Conservation (phyloP, 805 yeast genomes). For the Sungouiozyma ichnusensis region DNA sequence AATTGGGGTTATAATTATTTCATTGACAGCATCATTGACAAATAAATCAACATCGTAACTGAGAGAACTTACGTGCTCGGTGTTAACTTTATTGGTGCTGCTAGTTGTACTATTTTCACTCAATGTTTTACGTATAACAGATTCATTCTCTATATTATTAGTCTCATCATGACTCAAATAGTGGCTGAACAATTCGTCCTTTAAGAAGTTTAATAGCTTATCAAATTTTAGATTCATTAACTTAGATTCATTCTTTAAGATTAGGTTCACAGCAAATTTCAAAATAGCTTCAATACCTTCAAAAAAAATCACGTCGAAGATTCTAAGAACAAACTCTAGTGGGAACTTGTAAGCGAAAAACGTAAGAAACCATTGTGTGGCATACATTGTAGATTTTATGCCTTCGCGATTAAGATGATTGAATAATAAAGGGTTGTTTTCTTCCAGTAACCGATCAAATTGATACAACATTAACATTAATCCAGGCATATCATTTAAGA, state of each 20-base stretch:
- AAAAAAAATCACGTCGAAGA: slow-evolving; percentile 77
- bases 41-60: slow-evolving; percentile 59
- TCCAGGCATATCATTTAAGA: slow-evolving; percentile 89
- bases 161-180: slow-evolving; percentile 38
- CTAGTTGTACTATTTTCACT: background rate
- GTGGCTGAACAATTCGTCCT: slow-evolving; percentile 65
- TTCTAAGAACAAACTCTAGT: slow-evolving; percentile 72
- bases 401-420: slow-evolving; percentile 80
- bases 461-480: slow-evolving; percentile 76
- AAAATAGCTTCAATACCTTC: slow-evolving; percentile 86
- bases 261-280: slow-evolving; percentile 72
- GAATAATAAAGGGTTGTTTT: slow-evolving; percentile 56
- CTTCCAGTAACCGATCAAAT: slow-evolving; percentile 81
- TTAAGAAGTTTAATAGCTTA: slow-evolving; percentile 61
- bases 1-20: slow-evolving; percentile 60
- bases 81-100: slow-evolving; percentile 1
- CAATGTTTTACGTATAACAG: slow-evolving; percentile 5
- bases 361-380: slow-evolving; percentile 95
- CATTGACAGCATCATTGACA: slow-evolving; percentile 62
- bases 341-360: slow-evolving; percentile 94
- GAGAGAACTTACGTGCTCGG: slow-evolving; percentile 1
- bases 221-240: slow-evolving; percentile 64
- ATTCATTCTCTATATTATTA: slow-evolving; percentile 7
- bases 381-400: slow-evolving; percentile 87
- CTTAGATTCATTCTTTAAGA: slow-evolving; percentile 54